A percentile compares a stretch with the other conserved stretches of the same genome.
These are phyloP conservation scores for Graphiopsis chlorocephala DNA, from an alignment of 2,329 filamentous ascomycete genomes.

Conservation along the genomic window DNA sequence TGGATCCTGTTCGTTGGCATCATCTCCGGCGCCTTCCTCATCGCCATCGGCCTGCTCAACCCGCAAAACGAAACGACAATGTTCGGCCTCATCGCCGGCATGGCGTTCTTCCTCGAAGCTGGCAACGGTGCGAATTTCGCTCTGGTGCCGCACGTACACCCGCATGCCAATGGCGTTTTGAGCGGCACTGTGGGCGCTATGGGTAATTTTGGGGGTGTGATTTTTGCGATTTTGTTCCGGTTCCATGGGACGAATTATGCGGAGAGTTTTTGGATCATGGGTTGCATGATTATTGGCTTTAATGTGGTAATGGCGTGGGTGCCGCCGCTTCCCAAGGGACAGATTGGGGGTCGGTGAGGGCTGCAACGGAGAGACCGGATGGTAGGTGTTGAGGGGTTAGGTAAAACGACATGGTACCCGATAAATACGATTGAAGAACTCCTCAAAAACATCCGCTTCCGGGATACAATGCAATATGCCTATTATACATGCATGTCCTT, in stretches of 20 bases:
- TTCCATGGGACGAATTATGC: constrained; percentile 67
- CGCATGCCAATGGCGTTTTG: constrained; percentile 68
- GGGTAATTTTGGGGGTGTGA: constrained; percentile 70
- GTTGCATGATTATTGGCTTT: constrained; percentile 65
- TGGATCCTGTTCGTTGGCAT: constrained; percentile 56
- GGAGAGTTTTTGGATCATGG: constrained; percentile 68
- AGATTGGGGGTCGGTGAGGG: constrained; percentile 43
- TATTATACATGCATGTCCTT: not conserved
- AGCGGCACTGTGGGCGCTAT: constrained; percentile 71
- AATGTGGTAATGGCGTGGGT: constrained; percentile 65
- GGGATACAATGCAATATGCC: not conserved
- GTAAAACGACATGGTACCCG: not conserved
- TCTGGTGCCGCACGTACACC: constrained; percentile 79
- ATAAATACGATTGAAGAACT: not conserved
- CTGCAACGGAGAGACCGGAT: not conserved
- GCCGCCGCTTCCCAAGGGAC: constrained; percentile 51
- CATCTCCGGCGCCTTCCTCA: constrained; percentile 54
- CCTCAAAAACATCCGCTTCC: not conserved
- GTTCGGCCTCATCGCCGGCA: constrained; percentile 70
- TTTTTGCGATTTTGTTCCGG: constrained; percentile 77
- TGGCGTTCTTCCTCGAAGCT: constrained; percentile 75
- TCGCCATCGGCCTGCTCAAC: constrained; percentile 59
- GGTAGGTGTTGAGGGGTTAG: not conserved
- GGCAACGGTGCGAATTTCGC: constrained; percentile 82
- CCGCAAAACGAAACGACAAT: constrained; percentile 61